Conservation (phyloP, 176 grass and related monocot genomes). For the Musa beccarii region DNA sequence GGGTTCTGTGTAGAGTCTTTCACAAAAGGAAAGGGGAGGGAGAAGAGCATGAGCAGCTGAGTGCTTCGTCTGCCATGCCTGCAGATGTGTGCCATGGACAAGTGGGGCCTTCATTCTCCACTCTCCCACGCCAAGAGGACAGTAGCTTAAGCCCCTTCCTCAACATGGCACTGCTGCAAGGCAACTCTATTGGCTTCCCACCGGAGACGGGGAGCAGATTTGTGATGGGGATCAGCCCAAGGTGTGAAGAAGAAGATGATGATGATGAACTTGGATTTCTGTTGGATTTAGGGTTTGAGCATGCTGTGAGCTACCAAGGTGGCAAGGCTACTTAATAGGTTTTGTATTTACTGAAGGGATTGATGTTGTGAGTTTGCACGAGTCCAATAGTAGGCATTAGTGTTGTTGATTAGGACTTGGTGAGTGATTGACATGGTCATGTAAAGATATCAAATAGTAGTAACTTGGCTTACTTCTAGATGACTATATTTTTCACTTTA, state of each 20-base stretch:
- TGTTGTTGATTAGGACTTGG: too few relatives aligned
- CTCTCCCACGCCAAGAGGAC: not conserved
- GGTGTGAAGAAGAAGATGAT: not conserved
- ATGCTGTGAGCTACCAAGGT: not conserved
- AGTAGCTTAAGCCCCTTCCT: constrained; percentile 7
- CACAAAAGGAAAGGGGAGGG: not conserved
- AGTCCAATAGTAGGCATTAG: too few relatives aligned
- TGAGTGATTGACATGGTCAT: too few relatives aligned
- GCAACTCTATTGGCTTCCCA: constrained; percentile 10
- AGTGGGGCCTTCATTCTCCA: not conserved
- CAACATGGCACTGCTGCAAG: constrained; percentile 3
- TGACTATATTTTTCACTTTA: too few relatives aligned
- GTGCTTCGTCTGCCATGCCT: not conserved
- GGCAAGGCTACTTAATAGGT: too few relatives aligned
- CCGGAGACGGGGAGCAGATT: not conserved
- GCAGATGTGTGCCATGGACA: not conserved
- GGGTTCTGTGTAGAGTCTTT: constrained; percentile 19
- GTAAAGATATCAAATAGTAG: too few relatives aligned
- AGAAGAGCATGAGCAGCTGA: not conserved
- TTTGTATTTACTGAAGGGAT: too few relatives aligned
- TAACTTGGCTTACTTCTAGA: too few relatives aligned
- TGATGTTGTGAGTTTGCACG: too few relatives aligned
- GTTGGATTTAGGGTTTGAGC: not conserved
- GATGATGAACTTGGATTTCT: constrained; percentile 2
- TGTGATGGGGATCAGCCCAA: not conserved